Evolutionary conservation across 495 filamentous ascomycete species (phyloP).

Genomic region (Sordaria brevicollis): DNA sequence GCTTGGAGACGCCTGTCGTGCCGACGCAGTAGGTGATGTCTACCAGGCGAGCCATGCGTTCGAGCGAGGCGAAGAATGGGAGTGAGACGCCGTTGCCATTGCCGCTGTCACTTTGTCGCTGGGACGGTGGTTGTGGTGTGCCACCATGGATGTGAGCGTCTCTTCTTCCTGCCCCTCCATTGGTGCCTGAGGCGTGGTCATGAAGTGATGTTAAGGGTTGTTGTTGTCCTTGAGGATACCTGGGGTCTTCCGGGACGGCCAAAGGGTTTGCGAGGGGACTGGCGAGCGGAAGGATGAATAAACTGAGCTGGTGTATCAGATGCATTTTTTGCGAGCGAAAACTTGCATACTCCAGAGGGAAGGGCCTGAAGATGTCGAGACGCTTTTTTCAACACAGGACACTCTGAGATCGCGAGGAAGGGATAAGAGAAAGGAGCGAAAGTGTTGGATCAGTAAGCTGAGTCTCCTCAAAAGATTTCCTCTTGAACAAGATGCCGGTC

Average conservation of each 20-base stretch:
- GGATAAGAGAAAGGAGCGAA: background rate
- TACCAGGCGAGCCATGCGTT: slow-evolving; percentile 77
- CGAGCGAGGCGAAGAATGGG: slow-evolving; percentile 67
- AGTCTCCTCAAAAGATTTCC: background rate
- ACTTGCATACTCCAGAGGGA: background rate
- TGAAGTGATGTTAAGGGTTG: background rate
- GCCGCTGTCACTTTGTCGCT: background rate
- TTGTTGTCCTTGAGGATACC: background rate
- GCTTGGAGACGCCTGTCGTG: slow-evolving; percentile 61
- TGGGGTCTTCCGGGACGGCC: background rate
- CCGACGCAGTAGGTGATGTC: slow-evolving; percentile 95
- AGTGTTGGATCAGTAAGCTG: background rate
- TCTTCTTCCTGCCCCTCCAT: too few species aligned
- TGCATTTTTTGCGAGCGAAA: background rate
- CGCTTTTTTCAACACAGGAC: background rate
- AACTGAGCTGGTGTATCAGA: background rate
- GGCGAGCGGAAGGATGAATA: background rate
- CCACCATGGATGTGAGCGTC: background rate
- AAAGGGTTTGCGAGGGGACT: background rate
- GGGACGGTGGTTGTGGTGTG: slow-evolving; percentile 8
- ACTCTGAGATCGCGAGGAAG: background rate
- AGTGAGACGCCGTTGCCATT: slow-evolving; percentile 40
- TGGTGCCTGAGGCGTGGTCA: background rate
- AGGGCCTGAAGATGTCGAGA: background rate
- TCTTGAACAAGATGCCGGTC: background rate